Percentiles rank a stretch among this genome's conserved stretches.
Evolutionary conservation across 495 filamentous ascomycete species (phyloP).

Genomic region (Penicillium soppii): DNA sequence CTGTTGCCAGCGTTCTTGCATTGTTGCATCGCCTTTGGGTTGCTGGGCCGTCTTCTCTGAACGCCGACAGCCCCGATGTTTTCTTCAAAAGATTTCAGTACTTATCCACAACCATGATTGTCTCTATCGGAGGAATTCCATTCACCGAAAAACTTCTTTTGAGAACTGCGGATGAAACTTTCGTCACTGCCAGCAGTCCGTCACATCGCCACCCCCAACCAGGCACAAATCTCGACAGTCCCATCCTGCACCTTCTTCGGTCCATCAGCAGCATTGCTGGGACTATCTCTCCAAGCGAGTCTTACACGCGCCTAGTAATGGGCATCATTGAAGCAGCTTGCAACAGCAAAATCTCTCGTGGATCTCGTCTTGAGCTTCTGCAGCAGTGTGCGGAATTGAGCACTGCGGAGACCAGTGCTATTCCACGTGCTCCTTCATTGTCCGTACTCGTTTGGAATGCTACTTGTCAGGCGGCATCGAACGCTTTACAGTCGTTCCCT

Average conservation of each 20-base stretch:
- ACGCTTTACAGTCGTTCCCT: constrained; percentile 38
- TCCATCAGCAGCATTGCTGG: constrained; percentile 25
- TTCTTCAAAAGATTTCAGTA: constrained; percentile 63
- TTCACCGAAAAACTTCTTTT: constrained; percentile 75
- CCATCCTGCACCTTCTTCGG: constrained; percentile 43
- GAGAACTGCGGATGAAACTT: constrained; percentile 39
- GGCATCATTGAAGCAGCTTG: constrained; percentile 43
- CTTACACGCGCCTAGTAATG: constrained; percentile 34
- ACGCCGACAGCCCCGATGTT: constrained; percentile 28
- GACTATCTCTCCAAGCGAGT: constrained; percentile 19
- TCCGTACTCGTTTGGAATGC: constrained; percentile 35
- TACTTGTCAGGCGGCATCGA: constrained; percentile 31
- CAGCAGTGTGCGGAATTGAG: constrained; percentile 39
- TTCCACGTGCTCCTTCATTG: constrained; percentile 9
- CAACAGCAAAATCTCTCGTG: constrained; percentile 51
- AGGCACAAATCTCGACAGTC: constrained; percentile 31
- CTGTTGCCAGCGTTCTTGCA: constrained; percentile 68
- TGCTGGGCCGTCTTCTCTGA: constrained; percentile 35
- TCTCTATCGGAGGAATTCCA: constrained; percentile 65
- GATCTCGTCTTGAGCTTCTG: constrained; percentile 45
- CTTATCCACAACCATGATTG: constrained; percentile 60
- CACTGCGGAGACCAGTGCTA: constrained; percentile 5
- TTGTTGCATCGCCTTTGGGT: constrained; percentile 69
- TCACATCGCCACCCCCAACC: constrained; percentile 30
- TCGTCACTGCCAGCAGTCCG: constrained; percentile 50